A percentile compares a stretch with the other conserved stretches of the same genome.
Conservation (phyloP, 2,329 filamentous ascomycete species). For the Aotearoamyces nothofagi region DNA sequence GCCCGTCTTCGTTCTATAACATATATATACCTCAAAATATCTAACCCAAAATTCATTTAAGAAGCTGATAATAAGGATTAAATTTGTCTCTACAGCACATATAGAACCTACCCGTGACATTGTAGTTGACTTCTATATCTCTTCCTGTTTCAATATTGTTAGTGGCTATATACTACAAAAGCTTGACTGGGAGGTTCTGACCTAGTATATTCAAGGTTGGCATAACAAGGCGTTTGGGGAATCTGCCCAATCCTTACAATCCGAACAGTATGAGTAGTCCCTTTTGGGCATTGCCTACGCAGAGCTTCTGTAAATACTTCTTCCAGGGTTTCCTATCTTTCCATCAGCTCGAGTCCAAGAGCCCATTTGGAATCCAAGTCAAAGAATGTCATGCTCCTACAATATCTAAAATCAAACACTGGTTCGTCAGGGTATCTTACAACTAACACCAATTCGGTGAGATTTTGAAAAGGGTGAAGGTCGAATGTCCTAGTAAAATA, state of each 20-base stretch:
- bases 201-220: slow-evolving; percentile 1
- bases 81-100: slow-evolving; percentile 1
- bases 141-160: neutral
- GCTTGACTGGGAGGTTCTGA: slow-evolving; percentile 1
- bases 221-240: slow-evolving; percentile 1
- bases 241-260: slow-evolving; percentile 1
- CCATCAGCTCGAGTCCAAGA: slow-evolving; percentile 1
- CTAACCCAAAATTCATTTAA: slow-evolving; percentile 1
- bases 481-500: neutral
- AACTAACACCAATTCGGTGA: neutral
- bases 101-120: neutral
- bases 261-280: slow-evolving; percentile 1
- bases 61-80: slow-evolving; percentile 1
- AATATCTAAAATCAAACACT: slow-evolving; percentile 1
- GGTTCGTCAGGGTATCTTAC: slow-evolving; percentile 1
- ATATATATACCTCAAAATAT: neutral
- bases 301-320: slow-evolving; percentile 1
- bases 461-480: slow-evolving; percentile 1
- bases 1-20: slow-evolving; percentile 1
- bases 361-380: slow-evolving; percentile 1
- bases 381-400: slow-evolving; percentile 1
- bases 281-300: slow-evolving; percentile 1
- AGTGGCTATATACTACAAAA: slow-evolving; percentile 1
- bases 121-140: slow-evolving; percentile 1
- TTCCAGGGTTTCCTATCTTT: slow-evolving; percentile 1